Base-by-base conservation (phyloP, 1,284 basidiomycete species). In the Pisolithus thermaeus region DNA sequence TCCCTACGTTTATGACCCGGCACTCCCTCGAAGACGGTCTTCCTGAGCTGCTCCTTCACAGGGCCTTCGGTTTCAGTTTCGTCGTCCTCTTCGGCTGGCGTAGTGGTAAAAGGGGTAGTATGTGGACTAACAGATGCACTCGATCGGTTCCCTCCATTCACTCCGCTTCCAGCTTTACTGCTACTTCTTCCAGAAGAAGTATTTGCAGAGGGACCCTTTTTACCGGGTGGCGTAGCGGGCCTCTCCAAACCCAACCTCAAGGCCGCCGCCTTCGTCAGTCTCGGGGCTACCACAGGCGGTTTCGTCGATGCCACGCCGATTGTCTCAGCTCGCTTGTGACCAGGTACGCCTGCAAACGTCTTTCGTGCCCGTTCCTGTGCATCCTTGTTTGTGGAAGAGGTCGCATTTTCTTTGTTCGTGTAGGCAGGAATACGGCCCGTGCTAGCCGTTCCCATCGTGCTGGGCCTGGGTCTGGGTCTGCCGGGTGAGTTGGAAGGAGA, bases 1-100 rank as follows among this genome's bases (percentile, higher is more conserved):
- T 89, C 85, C 35, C 85, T 71, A 50, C 89, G 74, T 68, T 90
- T 91, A 62, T 91, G 89, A 1, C 90, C 90, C 2, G 88, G 88
- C 2, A 90, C 82, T 35, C 87, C 87, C 0, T 88, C 84, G 58
- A 89, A 91, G 0, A 74, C 80, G 27, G 66, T 67, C 49, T 67
- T 69, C 46, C 47, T 58, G 1, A 12, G 32, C 32, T 35, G 32
- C 32, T 12, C 12, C 32, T 35, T 35, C 39, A 14, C 51, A 20
- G 37, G 54, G 3, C 46, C 52, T 51, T 66, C 68, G 6, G 66
- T 71, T 50, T 67, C 63, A 37, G 64, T 69, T 22, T 65, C 67
- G 20, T 65, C 66, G 4, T 63, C 65, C 44, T 65, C 67, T 3
- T 62, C 65, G 35, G 66, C 67, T 36, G 54, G 64, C 22, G 59